Evolutionary conservation across 1,139 yeast genomes (phyloP), one percentile per base, ranked within the genome.

Genomic region (Yamadazyma conglobata): DNA sequence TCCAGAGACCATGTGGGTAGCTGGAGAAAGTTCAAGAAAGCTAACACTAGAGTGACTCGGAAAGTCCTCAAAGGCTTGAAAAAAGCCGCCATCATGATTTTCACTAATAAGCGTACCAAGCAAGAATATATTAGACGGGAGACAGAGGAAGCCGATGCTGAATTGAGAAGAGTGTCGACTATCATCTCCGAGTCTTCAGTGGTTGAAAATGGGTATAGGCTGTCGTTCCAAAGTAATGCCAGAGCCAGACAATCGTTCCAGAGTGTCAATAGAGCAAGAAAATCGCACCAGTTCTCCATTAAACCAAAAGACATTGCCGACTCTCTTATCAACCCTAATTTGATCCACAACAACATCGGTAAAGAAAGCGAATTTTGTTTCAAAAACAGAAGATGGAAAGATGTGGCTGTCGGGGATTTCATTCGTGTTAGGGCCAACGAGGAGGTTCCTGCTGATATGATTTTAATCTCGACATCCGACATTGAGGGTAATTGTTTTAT

Each of bases 371-470:
- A 39, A 21, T 26, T 35, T 13, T 27, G 28, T 11, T 89, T 89
- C 62, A 72, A 71, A 32, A 81, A 77, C 40, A 77, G 77, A 37
- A 77, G 69, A 47, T 91, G 98, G 98, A 91, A 91, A 56, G 85
- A 78, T 49, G 82, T 89, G 25, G 69, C 71, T 34, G 96, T 89
- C 17, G 98, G 98, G 39, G 96, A 89, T 50, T 71, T 88, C 43
- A 77, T 91, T 27, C 75, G 96, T 46, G 72, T 91, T 13, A 76
- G 86, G 46, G 81, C 82, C 39, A 83, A 91, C 53, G 96, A 89
- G 54, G 94, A 87, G 58, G 78, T 91, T 16, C 98, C 98, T 3
- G 96, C 96, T 7, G 98, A 91, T 62, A 58, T 89, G 21, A 70
- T 87, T 11, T 62, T 89, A 18, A 52, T 91, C 25, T 76, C 95